phyloP scores from a whole-genome alignment of 2,329 filamentous ascomycete species.

The Curvularia hawaiiensis region DNA sequence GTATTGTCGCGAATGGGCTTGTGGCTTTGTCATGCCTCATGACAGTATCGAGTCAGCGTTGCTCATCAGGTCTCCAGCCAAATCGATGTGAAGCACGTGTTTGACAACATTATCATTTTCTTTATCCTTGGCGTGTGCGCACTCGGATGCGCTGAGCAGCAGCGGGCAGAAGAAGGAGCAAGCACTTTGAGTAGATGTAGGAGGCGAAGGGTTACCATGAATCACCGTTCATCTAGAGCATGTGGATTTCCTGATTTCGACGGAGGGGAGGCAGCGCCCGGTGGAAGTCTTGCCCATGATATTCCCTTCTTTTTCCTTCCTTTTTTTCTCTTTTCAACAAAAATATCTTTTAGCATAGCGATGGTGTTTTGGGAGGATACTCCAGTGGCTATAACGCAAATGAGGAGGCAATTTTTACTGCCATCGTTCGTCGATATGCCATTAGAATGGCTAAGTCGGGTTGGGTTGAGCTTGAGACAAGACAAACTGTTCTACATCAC shows the following conservation, averaged over 20 bases:
- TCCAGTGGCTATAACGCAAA: background rate
- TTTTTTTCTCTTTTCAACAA: background rate
- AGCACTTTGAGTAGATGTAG: no score
- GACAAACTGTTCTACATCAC: background rate
- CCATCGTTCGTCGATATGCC: background rate
- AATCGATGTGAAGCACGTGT: background rate
- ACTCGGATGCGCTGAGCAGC: no score
- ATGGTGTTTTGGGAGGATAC: constrained; percentile 1
- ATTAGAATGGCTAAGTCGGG: background rate
- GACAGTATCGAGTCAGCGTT: background rate
- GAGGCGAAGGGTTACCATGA: no score
- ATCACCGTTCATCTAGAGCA: no score
- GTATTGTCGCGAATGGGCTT: no score
- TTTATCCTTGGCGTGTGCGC: no score
- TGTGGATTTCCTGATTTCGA: no score
- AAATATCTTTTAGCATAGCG: constrained; percentile 1
- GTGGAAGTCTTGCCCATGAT: no score
- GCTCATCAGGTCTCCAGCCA: background rate
- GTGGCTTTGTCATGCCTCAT: no score
- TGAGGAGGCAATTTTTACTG: background rate
- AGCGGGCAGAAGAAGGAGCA: no score
- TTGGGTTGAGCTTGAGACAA: background rate
- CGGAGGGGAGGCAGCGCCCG: no score
- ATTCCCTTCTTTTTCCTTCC: background rate
- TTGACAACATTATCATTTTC: background rate